phyloP scores from a whole-genome alignment of 2,329 filamentous ascomycete species.

The Emmonsia crescens region DNA sequence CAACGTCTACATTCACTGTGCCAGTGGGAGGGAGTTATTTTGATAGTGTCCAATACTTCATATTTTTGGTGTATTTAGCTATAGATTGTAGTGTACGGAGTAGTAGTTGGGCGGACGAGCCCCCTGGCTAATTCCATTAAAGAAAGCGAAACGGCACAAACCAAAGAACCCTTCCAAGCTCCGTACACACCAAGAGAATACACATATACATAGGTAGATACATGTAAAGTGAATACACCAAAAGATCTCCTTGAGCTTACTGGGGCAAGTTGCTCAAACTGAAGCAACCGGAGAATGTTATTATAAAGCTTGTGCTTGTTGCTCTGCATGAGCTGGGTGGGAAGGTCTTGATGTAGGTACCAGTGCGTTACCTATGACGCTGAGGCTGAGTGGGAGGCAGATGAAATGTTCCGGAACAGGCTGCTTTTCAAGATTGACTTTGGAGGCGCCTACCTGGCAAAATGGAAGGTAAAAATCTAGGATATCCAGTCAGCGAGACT shows the following conservation, averaged over 20 bases:
- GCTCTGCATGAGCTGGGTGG: constrained; percentile 61
- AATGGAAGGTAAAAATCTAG: neutral
- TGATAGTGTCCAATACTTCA: too few species aligned
- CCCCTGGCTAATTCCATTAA: too few species aligned
- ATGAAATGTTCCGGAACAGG: constrained; percentile 36
- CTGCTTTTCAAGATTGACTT: constrained; percentile 32
- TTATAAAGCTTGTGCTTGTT: constrained; percentile 63
- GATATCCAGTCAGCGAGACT: constrained; percentile 4
- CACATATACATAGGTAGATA: constrained; percentile 79
- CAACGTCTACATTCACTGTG: too few species aligned
- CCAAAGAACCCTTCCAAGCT: too few species aligned
- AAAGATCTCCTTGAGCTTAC: too few species aligned
- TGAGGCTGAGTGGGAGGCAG: constrained; percentile 18
- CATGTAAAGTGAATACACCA: constrained; percentile 56
- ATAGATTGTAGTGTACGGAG: too few species aligned
- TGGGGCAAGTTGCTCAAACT: constrained; percentile 65
- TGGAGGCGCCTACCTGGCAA: neutral
- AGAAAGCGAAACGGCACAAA: too few species aligned
- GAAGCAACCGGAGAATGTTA: constrained; percentile 75
- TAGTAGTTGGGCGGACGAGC: too few species aligned
- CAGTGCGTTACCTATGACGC: neutral
- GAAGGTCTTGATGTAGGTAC: constrained; percentile 45
- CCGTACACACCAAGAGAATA: too few species aligned
- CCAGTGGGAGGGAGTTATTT: too few species aligned
- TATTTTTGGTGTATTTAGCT: too few species aligned